A percentile compares a stretch with the other conserved stretches of the same genome.
phyloP scores from a whole-genome alignment of 2,329 filamentous ascomycete species.

The Onygenales sp. region DNA sequence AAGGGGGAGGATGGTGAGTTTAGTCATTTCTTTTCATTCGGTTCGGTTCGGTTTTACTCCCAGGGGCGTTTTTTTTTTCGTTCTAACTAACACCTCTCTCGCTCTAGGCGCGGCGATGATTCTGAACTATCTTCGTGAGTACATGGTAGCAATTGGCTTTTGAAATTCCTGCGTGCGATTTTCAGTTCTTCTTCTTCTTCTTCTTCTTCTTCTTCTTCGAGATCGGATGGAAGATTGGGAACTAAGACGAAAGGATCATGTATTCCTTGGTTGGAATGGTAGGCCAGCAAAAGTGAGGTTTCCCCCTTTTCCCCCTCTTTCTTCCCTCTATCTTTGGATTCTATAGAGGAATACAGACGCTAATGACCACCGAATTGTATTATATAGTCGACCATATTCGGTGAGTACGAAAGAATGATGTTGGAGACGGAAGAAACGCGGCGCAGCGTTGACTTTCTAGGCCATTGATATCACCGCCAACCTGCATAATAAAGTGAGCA shows the following conservation, averaged over 20 bases:
- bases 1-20: constrained; percentile 21
- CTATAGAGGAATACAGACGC: too few relatives aligned
- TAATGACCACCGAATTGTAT: background rate
- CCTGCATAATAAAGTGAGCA: constrained; percentile 51
- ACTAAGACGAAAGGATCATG: background rate
- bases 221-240: too few relatives aligned
- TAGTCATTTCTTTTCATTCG: too few relatives aligned
- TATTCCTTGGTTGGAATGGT: background rate
- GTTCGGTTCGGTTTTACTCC: background rate
- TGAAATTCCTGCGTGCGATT: background rate
- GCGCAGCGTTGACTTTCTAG: constrained; percentile 15
- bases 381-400: constrained; percentile 43
- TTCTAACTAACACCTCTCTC: background rate
- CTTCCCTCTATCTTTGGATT: background rate
- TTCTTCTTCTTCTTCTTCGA: background rate
- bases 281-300: constrained; percentile 4
- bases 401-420: constrained; percentile 21
- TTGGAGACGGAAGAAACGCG: background rate
- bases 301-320: background rate
- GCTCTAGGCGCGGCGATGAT: constrained; percentile 33
- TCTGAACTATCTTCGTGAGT: constrained; percentile 42
- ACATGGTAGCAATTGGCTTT: background rate
- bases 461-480: constrained; percentile 52
- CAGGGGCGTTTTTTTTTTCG: background rate
- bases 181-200: background rate